phyloP scores from a whole-genome alignment of 2,329 filamentous ascomycete genomes.

The Venturia oleaginea region DNA sequence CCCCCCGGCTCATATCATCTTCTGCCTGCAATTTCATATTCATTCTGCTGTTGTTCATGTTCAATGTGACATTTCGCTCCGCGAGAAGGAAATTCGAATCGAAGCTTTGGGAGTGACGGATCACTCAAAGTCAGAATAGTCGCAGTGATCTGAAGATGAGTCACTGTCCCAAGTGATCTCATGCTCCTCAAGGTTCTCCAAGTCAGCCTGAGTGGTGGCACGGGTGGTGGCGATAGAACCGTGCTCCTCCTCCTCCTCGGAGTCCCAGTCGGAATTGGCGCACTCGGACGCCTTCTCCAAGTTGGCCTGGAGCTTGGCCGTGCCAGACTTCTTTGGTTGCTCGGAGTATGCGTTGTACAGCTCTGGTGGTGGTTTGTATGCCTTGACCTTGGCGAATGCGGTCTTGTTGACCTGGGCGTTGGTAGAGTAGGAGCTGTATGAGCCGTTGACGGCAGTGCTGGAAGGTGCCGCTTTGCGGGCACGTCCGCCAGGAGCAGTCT shows the following conservation, averaged over 20 bases:
- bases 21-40: neutral
- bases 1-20: neutral
- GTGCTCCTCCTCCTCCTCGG: neutral
- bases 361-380: slow-evolving; percentile 20
- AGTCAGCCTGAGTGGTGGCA: neutral
- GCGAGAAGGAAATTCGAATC: neutral
- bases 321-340: neutral
- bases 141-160: neutral
- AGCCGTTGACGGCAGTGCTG: neutral
- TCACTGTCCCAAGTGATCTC: neutral
- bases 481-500: neutral
- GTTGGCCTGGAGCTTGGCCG: neutral
- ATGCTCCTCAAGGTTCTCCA: neutral
- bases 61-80: neutral
- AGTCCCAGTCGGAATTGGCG: neutral
- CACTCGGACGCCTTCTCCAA: neutral
- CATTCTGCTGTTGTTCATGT: neutral
- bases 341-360: slow-evolving; percentile 16
- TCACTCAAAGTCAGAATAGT: neutral
- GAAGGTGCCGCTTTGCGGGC: slow-evolving; percentile 13
- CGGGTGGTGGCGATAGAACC: neutral
- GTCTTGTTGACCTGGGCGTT: slow-evolving; percentile 16
- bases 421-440: slow-evolving; percentile 20
- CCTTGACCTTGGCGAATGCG: slow-evolving; percentile 24
- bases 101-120: neutral